Evolutionary conservation across 1,139 yeast genomes (phyloP), one percentile per base, ranked within the genome.

Genomic region (Wickerhamiella infanticola): DNA sequence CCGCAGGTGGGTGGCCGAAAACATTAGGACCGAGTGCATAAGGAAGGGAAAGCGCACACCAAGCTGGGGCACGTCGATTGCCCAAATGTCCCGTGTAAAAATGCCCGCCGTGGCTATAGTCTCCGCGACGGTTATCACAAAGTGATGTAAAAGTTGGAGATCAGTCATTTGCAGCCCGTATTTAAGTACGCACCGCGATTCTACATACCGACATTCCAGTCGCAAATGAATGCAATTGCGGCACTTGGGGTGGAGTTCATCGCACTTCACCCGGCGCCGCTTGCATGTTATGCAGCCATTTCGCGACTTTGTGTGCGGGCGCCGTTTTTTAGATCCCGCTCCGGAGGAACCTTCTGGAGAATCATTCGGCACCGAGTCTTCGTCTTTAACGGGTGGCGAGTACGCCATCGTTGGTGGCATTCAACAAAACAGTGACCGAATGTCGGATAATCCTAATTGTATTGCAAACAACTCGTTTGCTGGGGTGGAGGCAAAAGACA

Each of bases 51-150:
- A 80, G 49, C 81, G 77, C 63, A 88, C 85, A 6, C 96, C 95
- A 50, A 88, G 67, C 68, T 78, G 75, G 1, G 96, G 95, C 18
- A 88, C 84, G 55, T 84, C 94, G 45, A 74, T 75, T 47, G 79
- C 76, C 97, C 97, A 88, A 36, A 88, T 81, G 53, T 80, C 75
- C 35, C 83, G 78, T 53, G 82, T 94, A 23, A 93, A 80, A 36
- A 86, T 84, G 1, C 95, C 95, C 0, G 95, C 94, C 1, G 81
- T 84, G 0, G 94, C 82, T 43, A 88, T 84, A 1, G 96, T 83
- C 42, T 78, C 77, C 63, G 94, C 81, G 1, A 86, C 95, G 39
- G 75, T 78, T 0, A 85, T 76, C 3, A 90, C 81, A 61, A 86
- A 88, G 62, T 88, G 95, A 60, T 84, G 82, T 76, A 88, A 82